A percentile compares a stretch with the other conserved stretches of the same genome.
These are phyloP conservation scores for Fusarium sacchari DNA, from an alignment of 2,329 filamentous ascomycete species.

Conservation along the genomic window DNA sequence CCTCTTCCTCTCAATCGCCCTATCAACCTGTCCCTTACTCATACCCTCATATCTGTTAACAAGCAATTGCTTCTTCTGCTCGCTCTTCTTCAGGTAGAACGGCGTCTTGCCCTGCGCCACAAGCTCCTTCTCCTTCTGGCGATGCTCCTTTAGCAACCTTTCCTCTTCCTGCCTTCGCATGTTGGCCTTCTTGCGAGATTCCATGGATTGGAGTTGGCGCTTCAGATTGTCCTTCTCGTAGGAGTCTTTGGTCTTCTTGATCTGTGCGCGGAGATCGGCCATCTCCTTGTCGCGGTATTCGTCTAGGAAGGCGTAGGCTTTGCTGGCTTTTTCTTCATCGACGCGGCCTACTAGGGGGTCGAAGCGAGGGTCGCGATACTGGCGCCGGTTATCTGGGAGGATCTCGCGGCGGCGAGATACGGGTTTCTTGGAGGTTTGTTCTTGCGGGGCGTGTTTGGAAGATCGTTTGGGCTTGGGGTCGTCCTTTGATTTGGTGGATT, in stretches of 20 bases:
- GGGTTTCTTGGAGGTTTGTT: conserved; percentile 82
- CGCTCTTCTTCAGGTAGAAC: conserved; percentile 91
- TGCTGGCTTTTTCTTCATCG: conserved; percentile 69
- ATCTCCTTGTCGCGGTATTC: conserved; percentile 90
- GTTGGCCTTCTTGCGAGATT: conserved; percentile 78
- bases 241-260: conserved; percentile 73
- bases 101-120: conserved; percentile 90
- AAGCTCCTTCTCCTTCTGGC: conserved; percentile 82
- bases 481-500: conserved; percentile 51
- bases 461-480: conserved; percentile 52
- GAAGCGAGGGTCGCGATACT: conserved; percentile 88
- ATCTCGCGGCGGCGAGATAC: conserved; percentile 85
- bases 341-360: conserved; percentile 66
- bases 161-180: conserved; percentile 75
- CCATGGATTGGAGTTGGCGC: conserved; percentile 78
- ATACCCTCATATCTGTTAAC: conserved; percentile 82
- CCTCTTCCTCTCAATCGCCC: conserved; percentile 83
- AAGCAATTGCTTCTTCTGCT: conserved; percentile 87
- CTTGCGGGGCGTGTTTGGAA: conserved; percentile 89
- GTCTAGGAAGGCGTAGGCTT: conserved; percentile 87
- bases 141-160: conserved; percentile 78
- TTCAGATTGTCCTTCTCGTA: conserved; percentile 75
- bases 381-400: conserved; percentile 65
- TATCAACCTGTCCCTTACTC: conserved; percentile 86
- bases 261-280: conserved; percentile 72